These are phyloP conservation scores for Coccomyxa subellipsoidea DNA, from an alignment of 163 green algal species.

Conservation along the genomic window DNA sequence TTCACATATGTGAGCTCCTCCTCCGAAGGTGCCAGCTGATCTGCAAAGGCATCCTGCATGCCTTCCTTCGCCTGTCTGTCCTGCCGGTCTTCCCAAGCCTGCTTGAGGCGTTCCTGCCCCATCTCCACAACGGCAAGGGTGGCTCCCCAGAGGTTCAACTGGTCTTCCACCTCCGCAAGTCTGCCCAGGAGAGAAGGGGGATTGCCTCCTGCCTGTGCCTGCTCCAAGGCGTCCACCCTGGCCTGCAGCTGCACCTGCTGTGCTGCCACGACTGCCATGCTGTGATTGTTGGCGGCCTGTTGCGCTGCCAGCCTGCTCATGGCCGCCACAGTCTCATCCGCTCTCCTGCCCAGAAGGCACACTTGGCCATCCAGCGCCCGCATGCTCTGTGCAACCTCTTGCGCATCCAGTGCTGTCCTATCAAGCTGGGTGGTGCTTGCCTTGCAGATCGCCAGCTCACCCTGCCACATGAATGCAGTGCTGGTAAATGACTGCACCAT, in stretches of 20 bases:
- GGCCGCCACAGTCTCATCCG: not conserved
- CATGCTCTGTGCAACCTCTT: not conserved
- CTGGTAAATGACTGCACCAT: not conserved
- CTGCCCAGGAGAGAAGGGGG: not conserved
- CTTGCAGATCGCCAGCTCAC: not conserved
- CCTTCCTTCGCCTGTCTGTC: too few species aligned
- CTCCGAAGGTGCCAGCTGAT: not conserved
- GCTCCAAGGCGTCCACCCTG: not conserved
- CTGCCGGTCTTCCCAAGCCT: not conserved
- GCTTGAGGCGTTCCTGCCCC: not conserved
- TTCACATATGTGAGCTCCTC: not conserved
- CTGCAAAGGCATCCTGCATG: not conserved
- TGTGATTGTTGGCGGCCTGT: not conserved
- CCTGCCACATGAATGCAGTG: not conserved
- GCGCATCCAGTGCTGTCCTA: not conserved
- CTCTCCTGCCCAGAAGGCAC: not conserved
- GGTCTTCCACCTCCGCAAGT: not conserved
- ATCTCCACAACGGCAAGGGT: not conserved
- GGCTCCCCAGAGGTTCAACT: not conserved
- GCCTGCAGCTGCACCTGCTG: not conserved
- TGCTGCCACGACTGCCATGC: not conserved
- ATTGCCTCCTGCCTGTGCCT: not conserved
- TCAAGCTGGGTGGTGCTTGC: not conserved
- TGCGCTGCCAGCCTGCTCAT: not conserved
- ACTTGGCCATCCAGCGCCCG: not conserved